Base-by-base conservation (phyloP, 1,284 basidiomycete genomes). In the Malassezia cuniculi region DNA sequence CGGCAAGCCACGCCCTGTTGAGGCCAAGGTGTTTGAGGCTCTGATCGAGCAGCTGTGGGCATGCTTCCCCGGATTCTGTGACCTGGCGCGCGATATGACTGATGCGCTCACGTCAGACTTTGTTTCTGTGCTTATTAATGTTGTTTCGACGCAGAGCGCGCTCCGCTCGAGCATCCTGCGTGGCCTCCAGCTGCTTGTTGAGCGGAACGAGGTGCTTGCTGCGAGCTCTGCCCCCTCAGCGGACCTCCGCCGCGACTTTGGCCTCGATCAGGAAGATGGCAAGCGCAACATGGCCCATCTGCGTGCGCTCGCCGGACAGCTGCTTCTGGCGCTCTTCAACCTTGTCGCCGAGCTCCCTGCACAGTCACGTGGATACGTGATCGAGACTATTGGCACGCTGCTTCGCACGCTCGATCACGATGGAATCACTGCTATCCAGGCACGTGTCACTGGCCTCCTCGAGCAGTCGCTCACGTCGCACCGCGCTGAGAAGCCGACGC, bases 311-410 rank as follows among this genome's bases (percentile, higher is more conserved):
- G 80, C 79, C 0, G 82, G 86, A 61, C 90, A 85, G 60, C 89
- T 93, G 79, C 76, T 95, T 18, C 81, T 85, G 0, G 85, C 95
- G 4, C 73, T 94, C 30, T 90, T 95, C 73, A 95, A 99, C 64
- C 80, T 99, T n/a, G 95, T 94, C 68, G 76, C 81, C 47, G 86
- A 78, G 56, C 77, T 83, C 16, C 76, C 76, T 3, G 74, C 78
- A 31, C 85, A 90, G 50, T 76, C 75, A 31, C 76, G 85, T 32
- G 79, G 78, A 3, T 75, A 79, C 69, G 78, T 95, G n/a, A 83
- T 85, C 26, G 85, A 90, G 39, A 83, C 84, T 24, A 82, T 95
- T 54, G 76, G 74, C 15, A 74, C 76, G n/a, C 97, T 89, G 82
- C 74, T 83, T 17, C 75, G 76, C 6, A 81, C 95, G 50, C 79